Base-by-base conservation (phyloP, 306 rosid genomes). In the Trifolium dubium region DNA sequence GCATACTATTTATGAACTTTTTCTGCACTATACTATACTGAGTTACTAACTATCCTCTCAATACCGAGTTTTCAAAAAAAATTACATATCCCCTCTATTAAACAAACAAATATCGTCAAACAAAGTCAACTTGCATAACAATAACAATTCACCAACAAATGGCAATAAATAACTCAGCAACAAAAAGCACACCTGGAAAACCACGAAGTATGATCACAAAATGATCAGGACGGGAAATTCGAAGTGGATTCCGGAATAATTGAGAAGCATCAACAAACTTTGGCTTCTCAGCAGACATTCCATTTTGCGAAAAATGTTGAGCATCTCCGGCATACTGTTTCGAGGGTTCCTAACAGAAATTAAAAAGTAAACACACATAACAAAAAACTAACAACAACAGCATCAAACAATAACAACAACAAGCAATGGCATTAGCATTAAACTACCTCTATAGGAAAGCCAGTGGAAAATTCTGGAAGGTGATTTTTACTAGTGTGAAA, bases 181-280 rank as follows among this genome's bases (percentile, higher is more conserved):
- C 17, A 39, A 15, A 43, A 39, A 60, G 32, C 71, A 72, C 37
- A 94, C 99, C 99, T 82, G 99, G 97, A 79, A 94, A 97, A 34
- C 99, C 99, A 17, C 97, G 86, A 70, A 94, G 87, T 81, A 94
- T 87, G 64, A 92, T 79, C 69, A 89, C 99, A 64, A 92, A 80
- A 81, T 89, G 97, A 81, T 90, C 99, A 44, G 99, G 97, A 14
- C 96, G 99, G 15, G 87, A 75, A 41, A 85, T 44, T 64, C 99
- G 90, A 81, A 80, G 88, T 0, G 93, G 96, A 66, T 65, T 83
- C 82, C 80, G 80, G 83, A 94, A 89, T 23, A 94, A 80, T 46
- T 76, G 87, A 4, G 86, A 86, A 72, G 87, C 87, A 31, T 80
- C 84, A 47, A 79, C 14, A 34, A 62, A 62, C 65, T 72, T 83